phyloP scores from a whole-genome alignment of 2,329 filamentous ascomycete species.

The Cyanodermella asteris region DNA sequence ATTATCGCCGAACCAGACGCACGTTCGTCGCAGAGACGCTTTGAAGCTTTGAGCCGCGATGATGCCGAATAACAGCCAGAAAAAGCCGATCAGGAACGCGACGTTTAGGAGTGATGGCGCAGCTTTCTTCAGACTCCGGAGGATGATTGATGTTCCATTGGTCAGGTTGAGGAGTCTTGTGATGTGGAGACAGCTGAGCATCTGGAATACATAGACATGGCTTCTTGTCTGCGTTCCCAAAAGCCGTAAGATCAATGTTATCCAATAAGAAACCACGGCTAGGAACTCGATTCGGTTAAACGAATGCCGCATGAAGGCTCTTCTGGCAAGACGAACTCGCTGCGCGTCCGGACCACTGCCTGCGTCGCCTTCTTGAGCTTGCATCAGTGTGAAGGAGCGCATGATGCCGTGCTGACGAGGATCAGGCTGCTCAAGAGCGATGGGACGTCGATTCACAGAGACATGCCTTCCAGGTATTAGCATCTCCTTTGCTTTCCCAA shows the following conservation, averaged over 20 bases:
- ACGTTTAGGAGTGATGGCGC: conserved; percentile 81
- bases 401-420: conserved; percentile 42
- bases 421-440: conserved; percentile 12
- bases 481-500: conserved; percentile 53
- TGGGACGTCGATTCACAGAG: conserved; percentile 27
- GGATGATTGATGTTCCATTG: conserved; percentile 80
- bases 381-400: conserved; percentile 53
- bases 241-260: conserved; percentile 55
- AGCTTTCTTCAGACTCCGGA: conserved; percentile 86
- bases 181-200: conserved; percentile 90
- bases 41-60: conserved; percentile 94
- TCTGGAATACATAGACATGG: conserved; percentile 77
- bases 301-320: conserved; percentile 81
- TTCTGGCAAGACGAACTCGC: conserved; percentile 63
- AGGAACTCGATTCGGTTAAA: conserved; percentile 94
- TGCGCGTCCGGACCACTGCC: conserved; percentile 54
- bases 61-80: conserved; percentile 94
- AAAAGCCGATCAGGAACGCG: conserved; percentile 84
- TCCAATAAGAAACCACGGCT: conserved; percentile 88
- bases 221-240: conserved; percentile 43
- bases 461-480: conserved; percentile 63
- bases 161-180: conserved; percentile 77
- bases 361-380: conserved; percentile 33
- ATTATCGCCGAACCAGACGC: conserved; percentile 57
- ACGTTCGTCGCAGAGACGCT: conserved; percentile 54